Evolutionary conservation across 768 basidiomycete species (phyloP).

Genomic region (Saitozyma sp.): DNA sequence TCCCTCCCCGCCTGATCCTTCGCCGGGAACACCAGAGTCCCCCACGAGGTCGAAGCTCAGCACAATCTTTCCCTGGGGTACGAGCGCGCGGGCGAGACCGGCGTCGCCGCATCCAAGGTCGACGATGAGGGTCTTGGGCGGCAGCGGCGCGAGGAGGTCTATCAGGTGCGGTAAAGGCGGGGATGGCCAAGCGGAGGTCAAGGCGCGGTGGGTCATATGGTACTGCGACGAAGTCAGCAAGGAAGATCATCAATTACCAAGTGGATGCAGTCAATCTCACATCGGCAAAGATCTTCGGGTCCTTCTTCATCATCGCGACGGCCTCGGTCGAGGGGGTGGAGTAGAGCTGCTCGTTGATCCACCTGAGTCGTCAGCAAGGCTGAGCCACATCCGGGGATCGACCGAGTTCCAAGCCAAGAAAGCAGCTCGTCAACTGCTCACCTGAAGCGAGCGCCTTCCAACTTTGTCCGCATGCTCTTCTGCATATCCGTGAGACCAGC

Average conservation of each 20-base stretch:
- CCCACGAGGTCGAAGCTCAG: conserved; percentile 52
- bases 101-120: conserved; percentile 98
- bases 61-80: conserved; percentile 61
- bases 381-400: background rate
- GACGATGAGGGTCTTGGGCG: conserved; percentile 71
- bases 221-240: conserved; percentile 61
- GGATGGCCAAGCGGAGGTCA: conserved; percentile 89
- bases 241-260: background rate
- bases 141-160: conserved; percentile 63
- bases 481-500: conserved; percentile 68
- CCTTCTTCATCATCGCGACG: conserved; percentile 75
- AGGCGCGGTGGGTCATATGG: conserved; percentile 84
- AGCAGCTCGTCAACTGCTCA: conserved; percentile 43
- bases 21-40: conserved; percentile 59
- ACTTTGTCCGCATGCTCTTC: conserved; percentile 70
- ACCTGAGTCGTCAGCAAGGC: conserved; percentile 55
- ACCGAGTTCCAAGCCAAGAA: conserved; percentile 1
- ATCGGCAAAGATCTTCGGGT: conserved; percentile 78
- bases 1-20: conserved; percentile 54
- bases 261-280: conserved; percentile 56
- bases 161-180: conserved; percentile 88
- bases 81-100: conserved; percentile 71
- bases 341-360: conserved; percentile 91
- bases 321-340: conserved; percentile 77
- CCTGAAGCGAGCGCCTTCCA: conserved; percentile 88